Base-by-base conservation (phyloP, 352 stramenopile species). In the Blastocystis sp. region DNA sequence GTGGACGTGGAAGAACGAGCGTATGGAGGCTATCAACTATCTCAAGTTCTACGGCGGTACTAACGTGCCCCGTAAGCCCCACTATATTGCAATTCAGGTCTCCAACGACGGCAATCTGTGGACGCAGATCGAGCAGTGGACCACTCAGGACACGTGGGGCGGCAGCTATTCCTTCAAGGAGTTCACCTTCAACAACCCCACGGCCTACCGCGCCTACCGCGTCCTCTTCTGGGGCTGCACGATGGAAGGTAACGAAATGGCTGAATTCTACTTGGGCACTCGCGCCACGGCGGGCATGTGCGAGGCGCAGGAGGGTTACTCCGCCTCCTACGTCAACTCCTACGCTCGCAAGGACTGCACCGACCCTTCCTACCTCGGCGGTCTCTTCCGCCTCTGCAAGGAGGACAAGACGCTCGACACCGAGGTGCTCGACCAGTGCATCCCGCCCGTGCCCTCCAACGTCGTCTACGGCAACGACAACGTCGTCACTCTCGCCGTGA, bases 31-130 rank as follows among this genome's bases (percentile, higher is more conserved):
- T 17, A 28, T 21, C 24, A 81, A 81, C 57, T 43, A 81, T 6
- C 52, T 81, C 43, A 38, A 64, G 43, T 48, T 68, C 17, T 81
- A 81, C 34, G 19, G n/a, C 43, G 71, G 71, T 54, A 81, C 64
- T 54, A 64, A 45, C 2, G 10, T 24, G 10, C 40, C 64, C 43
- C 71, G 71, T 81, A 45, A 54, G 45, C 71, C 71, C 43, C 48
- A 81, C 19, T 10, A 64, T 6, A 65, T 81, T 7, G 4, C 42
- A 6, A 34, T 81, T 3, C 28, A 81, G 28, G 71, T 45, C 34
- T 60, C 52, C 48, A 42, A 66, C 24, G 71, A 81, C 43, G 48
- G 43, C 43, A 48, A n/a, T 28, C 19, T 43, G 3, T 81, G 48
- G 43, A 45, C n/a, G 34, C 2, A 63, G 48, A 24, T 81, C n/a